Percentiles rank a stretch among this genome's conserved stretches.
phyloP scores from a whole-genome alignment of 352 stramenopile genomes.

The Globisporangium cystogenes region DNA sequence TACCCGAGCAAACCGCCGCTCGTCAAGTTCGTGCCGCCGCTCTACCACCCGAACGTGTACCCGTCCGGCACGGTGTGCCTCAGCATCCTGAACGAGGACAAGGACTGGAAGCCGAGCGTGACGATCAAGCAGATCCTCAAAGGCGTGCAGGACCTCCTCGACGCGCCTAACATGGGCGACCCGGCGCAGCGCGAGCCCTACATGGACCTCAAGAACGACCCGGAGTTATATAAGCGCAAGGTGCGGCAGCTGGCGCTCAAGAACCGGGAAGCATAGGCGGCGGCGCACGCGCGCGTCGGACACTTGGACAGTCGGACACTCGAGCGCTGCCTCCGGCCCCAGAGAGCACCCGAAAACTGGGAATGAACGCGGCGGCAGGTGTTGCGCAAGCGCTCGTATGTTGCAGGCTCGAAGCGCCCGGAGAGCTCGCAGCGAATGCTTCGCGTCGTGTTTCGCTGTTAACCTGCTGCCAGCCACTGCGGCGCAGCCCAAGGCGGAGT shows the following conservation, averaged over 20 bases:
- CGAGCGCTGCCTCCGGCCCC: too few species aligned
- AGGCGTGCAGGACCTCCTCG: constrained; percentile 91
- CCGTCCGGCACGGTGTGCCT: constrained; percentile 97
- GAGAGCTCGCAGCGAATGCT: not conserved
- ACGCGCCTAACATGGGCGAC: constrained; percentile 86
- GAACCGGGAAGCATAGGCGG: constrained; percentile 72
- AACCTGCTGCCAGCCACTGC: too few species aligned
- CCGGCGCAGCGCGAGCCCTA: constrained; percentile 83
- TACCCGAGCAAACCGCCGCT: constrained; percentile 98
- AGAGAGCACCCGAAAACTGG: not conserved
- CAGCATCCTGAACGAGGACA: constrained; percentile 98
- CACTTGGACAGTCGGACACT: too few species aligned
- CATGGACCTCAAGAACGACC: constrained; percentile 88
- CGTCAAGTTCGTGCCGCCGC: constrained; percentile 96
- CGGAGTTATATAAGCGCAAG: constrained; percentile 86
- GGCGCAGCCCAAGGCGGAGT: too few species aligned
- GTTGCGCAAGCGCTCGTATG: too few species aligned
- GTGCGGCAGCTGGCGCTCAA: constrained; percentile 79
- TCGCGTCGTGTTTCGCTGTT: not conserved
- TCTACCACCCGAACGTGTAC: constrained; percentile 98
- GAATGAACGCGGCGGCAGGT: too few species aligned
- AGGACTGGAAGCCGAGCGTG: constrained; percentile 97
- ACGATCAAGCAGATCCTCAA: constrained; percentile 98
- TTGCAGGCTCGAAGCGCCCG: too few species aligned
- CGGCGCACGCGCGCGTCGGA: not conserved